Evolutionary conservation across 192 early-diverging fungal species (phyloP).

Genomic region (Coemansia sp.): DNA sequence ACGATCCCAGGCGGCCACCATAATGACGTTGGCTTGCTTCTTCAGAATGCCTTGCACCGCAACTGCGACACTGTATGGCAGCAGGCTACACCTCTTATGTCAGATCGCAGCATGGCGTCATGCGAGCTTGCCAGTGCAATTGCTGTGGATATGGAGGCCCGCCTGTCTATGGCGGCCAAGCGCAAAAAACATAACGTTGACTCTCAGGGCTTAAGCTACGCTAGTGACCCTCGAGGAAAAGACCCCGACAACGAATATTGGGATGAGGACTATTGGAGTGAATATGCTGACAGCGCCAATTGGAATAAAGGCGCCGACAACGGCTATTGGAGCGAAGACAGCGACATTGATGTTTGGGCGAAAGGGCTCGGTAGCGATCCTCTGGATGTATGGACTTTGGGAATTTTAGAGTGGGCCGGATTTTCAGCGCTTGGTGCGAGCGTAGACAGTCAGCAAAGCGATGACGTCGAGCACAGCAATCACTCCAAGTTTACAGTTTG

Average conservation of each 20-base stretch:
- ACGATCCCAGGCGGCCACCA: neutral
- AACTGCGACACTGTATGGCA: neutral
- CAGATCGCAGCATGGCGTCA: neutral
- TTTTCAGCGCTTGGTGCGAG: neutral
- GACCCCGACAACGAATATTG: too few relatives aligned
- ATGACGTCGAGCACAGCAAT: neutral
- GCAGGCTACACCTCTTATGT: neutral
- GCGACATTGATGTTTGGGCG: too few relatives aligned
- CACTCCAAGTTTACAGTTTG: neutral
- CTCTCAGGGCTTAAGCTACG: neutral
- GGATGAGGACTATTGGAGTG: too few relatives aligned
- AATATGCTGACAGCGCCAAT: too few relatives aligned
- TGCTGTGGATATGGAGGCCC: neutral
- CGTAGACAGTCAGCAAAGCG: neutral
- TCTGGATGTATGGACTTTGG: neutral
- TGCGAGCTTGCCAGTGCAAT: neutral
- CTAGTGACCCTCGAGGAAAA: neutral
- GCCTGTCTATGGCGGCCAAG: neutral
- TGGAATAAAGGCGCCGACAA: too few relatives aligned
- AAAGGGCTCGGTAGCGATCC: neutral
- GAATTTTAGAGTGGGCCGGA: neutral
- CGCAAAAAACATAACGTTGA: neutral
- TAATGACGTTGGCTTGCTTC: neutral
- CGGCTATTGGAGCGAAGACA: too few relatives aligned
- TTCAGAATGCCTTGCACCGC: neutral